A percentile compares a stretch with the other conserved stretches of the same genome.
phyloP scores from a whole-genome alignment of 495 filamentous ascomycete genomes.

The Penicillium chermesinum region DNA sequence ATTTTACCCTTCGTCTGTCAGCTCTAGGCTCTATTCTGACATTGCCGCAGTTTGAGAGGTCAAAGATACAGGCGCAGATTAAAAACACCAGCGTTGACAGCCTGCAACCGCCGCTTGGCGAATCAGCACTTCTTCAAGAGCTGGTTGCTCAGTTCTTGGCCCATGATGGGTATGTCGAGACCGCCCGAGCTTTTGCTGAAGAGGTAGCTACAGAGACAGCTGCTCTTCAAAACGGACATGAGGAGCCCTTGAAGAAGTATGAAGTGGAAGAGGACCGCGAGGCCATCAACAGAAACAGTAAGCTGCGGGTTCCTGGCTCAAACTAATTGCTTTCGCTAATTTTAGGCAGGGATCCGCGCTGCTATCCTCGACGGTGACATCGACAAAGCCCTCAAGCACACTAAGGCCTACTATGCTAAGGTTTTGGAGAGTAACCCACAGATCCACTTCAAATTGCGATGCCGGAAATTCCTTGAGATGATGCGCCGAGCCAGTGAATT shows the following conservation, averaged over 20 bases:
- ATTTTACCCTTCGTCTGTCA: conserved; percentile 1
- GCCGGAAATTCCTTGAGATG: conserved; percentile 95
- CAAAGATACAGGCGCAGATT: conserved; percentile 54
- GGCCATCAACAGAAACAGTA: conserved; percentile 83
- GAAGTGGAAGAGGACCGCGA: conserved; percentile 82
- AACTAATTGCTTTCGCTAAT: too few species aligned
- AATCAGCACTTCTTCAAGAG: conserved; percentile 75
- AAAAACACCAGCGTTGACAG: conserved; percentile 43
- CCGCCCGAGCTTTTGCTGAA: conserved; percentile 78
- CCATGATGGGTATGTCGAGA: conserved; percentile 96
- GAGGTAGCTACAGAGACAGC: conserved; percentile 71
- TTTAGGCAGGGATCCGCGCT: conserved; percentile 79
- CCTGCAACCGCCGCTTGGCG: conserved; percentile 63
- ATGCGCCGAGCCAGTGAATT: conserved; percentile 75
- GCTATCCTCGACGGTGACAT: conserved; percentile 92
- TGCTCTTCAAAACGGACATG: conserved; percentile 53
- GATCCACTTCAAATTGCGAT: conserved; percentile 85
- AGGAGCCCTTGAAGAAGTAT: conserved; percentile 52
- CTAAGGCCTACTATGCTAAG: conserved; percentile 68
- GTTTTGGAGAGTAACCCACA: conserved; percentile 82
- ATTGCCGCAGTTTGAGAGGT: conserved; percentile 52
- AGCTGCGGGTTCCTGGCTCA: too few species aligned
- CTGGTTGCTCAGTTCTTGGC: conserved; percentile 83
- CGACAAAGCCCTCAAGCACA: conserved; percentile 80
- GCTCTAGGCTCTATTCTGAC: conserved; percentile 15